phyloP scores from a whole-genome alignment of 2,329 filamentous ascomycete species.

The Byssochlamys sp. region DNA sequence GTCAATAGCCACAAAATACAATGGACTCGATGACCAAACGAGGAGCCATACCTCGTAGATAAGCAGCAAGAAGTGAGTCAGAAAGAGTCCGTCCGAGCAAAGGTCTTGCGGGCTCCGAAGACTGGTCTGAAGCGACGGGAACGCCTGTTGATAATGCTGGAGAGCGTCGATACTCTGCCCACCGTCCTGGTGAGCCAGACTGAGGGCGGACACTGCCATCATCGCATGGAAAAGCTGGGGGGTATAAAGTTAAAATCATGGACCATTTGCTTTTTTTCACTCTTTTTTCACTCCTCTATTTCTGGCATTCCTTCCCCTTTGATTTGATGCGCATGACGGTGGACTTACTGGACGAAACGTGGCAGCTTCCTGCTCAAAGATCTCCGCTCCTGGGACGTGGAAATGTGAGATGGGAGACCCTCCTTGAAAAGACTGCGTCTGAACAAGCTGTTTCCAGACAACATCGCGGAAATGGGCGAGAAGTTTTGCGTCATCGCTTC shows the following conservation, averaged over 20 bases:
- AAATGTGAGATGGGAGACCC: constrained; percentile 13
- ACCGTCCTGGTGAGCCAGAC: constrained; percentile 39
- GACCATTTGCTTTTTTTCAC: not conserved
- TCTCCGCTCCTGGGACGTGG: constrained; percentile 26
- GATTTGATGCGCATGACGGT: not conserved
- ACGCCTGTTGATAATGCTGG: constrained; percentile 47
- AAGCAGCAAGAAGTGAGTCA: constrained; percentile 49
- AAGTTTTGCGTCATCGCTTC: constrained; percentile 23
- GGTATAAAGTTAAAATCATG: constrained; percentile 3
- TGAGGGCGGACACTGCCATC: constrained; percentile 48
- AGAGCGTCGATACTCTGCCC: constrained; percentile 41
- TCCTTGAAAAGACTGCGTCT: constrained; percentile 14
- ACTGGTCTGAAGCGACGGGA: constrained; percentile 39
- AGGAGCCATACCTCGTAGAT: constrained; percentile 43
- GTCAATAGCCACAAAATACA: constrained; percentile 2
- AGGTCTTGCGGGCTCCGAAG: constrained; percentile 41
- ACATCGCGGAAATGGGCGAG: constrained; percentile 32
- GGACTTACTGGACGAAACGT: constrained; percentile 43
- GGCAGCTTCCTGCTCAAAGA: constrained; percentile 40
- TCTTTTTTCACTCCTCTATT: no score
- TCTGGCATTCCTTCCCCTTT: no score
- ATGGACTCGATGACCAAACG: not conserved
- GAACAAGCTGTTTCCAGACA: constrained; percentile 34
- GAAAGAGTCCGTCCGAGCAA: constrained; percentile 47
- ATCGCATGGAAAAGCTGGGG: constrained; percentile 47